Conservation (phyloP, 495 filamentous ascomycete genomes). For the Parachaetomium inaequale region DNA sequence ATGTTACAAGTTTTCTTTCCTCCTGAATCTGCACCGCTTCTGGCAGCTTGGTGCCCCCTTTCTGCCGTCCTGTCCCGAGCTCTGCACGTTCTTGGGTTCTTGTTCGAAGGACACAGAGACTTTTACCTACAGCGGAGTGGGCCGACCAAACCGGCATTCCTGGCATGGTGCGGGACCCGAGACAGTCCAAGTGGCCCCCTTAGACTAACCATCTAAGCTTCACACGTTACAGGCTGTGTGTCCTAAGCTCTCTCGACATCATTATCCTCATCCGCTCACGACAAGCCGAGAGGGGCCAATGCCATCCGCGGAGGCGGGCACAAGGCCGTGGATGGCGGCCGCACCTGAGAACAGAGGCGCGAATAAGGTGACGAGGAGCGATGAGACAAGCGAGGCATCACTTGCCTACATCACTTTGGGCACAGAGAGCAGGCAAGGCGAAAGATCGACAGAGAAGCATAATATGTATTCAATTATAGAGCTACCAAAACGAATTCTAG, state of each 20-base stretch:
- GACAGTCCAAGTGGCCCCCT: neutral
- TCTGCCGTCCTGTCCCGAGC: too few relatives aligned
- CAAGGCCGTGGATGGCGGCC: neutral
- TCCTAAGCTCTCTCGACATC: neutral
- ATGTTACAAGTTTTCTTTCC: neutral
- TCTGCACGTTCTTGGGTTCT: too few relatives aligned
- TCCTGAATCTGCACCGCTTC: too few relatives aligned
- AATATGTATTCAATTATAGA: neutral
- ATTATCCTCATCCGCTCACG: neutral
- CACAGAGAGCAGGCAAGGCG: neutral
- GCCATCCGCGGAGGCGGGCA: neutral
- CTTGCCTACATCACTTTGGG: neutral
- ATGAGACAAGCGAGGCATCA: neutral
- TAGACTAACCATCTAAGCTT: neutral
- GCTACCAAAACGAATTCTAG: conserved; percentile 1
- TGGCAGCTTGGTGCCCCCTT: too few relatives aligned
- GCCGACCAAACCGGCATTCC: too few relatives aligned
- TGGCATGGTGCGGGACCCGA: too few relatives aligned
- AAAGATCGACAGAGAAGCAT: neutral
- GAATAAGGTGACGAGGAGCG: neutral
- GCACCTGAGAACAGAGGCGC: neutral
- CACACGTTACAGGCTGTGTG: too few relatives aligned
- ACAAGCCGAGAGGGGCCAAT: too few relatives aligned
- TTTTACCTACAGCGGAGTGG: too few relatives aligned
- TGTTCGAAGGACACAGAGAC: too few relatives aligned